Evolutionary conservation across 768 basidiomycete species (phyloP).

Genomic region (Calocybe indica): DNA sequence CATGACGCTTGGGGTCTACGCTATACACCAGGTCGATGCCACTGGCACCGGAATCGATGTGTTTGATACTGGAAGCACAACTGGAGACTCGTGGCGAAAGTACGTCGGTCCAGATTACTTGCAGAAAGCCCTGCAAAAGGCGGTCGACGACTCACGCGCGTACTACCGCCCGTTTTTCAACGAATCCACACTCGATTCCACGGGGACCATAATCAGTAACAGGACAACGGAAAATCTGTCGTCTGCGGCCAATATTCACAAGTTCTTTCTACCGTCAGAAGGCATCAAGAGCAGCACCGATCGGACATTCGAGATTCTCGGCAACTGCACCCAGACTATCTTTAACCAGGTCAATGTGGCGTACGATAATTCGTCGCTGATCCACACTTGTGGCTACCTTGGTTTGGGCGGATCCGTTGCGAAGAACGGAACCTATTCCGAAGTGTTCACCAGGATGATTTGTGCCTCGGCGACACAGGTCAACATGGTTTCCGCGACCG

Average conservation of each 20-base stretch:
- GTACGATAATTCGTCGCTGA: neutral
- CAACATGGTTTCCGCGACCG: constrained; percentile 12
- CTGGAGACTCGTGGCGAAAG: constrained; percentile 5
- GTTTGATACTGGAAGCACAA: too few species aligned
- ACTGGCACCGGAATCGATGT: too few species aligned
- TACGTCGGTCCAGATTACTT: constrained; percentile 16
- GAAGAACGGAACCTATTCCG: neutral
- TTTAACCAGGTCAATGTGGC: neutral
- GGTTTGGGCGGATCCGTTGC: constrained; percentile 8
- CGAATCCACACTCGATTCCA: constrained; percentile 7
- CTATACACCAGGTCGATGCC: neutral
- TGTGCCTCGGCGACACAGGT: constrained; percentile 13
- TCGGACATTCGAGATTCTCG: constrained; percentile 4
- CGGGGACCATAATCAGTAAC: constrained; percentile 9
- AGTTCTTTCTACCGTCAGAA: constrained; percentile 2
- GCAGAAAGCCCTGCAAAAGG: constrained; percentile 9
- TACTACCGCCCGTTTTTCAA: constrained; percentile 13
- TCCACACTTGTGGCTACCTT: constrained; percentile 7
- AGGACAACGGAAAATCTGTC: neutral
- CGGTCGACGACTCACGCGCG: constrained; percentile 14
- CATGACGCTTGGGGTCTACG: neutral
- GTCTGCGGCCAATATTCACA: constrained; percentile 4
- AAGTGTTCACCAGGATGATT: constrained; percentile 8
- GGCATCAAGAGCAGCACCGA: neutral
- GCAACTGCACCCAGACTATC: constrained; percentile 7